phyloP scores from a whole-genome alignment of 1,284 basidiomycete species.

The Tetrapyrgos nigripes region DNA sequence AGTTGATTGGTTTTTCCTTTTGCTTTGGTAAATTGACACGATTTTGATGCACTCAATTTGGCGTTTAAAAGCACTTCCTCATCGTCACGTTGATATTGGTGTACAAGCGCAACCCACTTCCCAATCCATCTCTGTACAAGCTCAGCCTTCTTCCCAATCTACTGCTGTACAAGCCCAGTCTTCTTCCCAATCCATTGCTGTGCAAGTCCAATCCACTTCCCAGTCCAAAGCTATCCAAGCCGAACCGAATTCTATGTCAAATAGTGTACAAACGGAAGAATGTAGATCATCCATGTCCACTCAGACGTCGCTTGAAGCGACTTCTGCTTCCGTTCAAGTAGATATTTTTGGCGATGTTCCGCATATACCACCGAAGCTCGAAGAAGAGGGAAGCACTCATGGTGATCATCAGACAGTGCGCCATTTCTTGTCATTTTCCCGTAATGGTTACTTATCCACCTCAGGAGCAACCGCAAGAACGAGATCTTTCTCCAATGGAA shows the following conservation, averaged over 20 bases:
- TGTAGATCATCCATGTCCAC: background rate
- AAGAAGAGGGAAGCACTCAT: background rate
- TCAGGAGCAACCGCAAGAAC: slow-evolving; percentile 28
- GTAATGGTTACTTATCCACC: background rate
- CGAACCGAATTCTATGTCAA: background rate
- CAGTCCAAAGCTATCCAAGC: background rate
- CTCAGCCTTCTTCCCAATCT: slow-evolving; percentile 18
- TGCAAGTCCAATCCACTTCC: slow-evolving; percentile 24
- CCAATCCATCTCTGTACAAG: slow-evolving; percentile 28
- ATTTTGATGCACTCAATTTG: slow-evolving; percentile 28
- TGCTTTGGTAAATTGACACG: background rate
- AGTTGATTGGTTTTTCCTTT: slow-evolving; percentile 35
- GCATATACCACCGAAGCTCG: background rate
- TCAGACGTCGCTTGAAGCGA: background rate
- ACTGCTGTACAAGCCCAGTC: slow-evolving; percentile 17
- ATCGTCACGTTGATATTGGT: slow-evolving; percentile 19
- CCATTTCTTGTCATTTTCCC: background rate
- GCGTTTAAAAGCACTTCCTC: slow-evolving; percentile 39
- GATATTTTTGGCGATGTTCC: background rate
- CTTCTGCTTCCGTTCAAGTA: background rate
- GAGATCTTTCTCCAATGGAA: slow-evolving; percentile 64
- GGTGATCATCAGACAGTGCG: background rate
- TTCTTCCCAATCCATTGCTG: slow-evolving; percentile 11
- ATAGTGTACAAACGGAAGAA: slow-evolving; percentile 27
- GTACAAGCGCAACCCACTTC: slow-evolving; percentile 5